Evolutionary conservation across 352 stramenopile genomes (phyloP), one percentile per base, ranked within the genome.

Genomic region (Thalassiosira hispida): DNA sequence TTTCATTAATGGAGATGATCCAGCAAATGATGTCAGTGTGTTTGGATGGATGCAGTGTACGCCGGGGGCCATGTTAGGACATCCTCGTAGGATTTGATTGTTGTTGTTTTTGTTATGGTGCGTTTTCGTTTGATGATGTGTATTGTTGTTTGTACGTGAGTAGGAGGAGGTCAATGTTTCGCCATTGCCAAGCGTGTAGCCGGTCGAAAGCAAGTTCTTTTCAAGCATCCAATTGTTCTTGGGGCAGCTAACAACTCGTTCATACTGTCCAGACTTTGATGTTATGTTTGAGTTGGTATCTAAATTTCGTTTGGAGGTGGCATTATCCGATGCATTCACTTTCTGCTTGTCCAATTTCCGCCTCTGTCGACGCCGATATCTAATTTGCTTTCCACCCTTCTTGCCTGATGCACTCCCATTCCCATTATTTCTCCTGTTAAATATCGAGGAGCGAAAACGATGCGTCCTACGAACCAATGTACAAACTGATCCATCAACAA

Each of bases 401-500:
- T 20, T 11, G 6, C 2, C 12, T 46, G 20, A 16, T 12, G 20
- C 52, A 11, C 47, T n/a, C 33, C 40, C 29, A 73, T 63, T 76
- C 22, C 47, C 57, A 33, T 73, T 78, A n/a, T 18, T 20, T 29
- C 51, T 49, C 42, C 53, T 73, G 23, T 42, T 52, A 25, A 49
- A 71, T 5, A 55, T 27, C 25, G 14, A 42, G 2, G 61, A 11
- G 4, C 64, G 52, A 42, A 76, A 72, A 33, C 42, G 60, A 73
- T 85, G 49, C 18, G 77, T 62, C 25, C 79, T 59, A 49, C 84
- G 81, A 12, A 92, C 84, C n/a, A 93, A 64, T 11, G 67, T 72
- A 60, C 77, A 86, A n/a, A 93, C 80, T 1, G 84, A 78, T 69
- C 79, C 81, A 72, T 93, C 86, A 0, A 93, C 80, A 20, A 93